Base-by-base conservation (phyloP, 768 basidiomycete species). In the Boletellus sp. region DNA sequence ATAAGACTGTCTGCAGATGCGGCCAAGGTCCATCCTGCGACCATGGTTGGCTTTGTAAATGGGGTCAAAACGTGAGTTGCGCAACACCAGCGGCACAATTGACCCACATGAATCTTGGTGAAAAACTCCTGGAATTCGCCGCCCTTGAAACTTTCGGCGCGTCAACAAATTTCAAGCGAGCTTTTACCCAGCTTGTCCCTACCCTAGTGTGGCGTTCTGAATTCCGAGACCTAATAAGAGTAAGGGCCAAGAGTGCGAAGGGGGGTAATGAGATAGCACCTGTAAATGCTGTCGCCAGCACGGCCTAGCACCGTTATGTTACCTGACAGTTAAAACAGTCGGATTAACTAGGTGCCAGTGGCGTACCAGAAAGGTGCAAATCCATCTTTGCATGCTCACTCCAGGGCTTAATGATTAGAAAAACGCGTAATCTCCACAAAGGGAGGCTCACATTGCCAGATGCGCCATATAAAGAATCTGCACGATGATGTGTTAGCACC, bases 381-480 rank as follows among this genome's bases (percentile, higher is more conserved):
- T 36, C 42, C 22, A 22, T 7, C 3, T 26, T 31, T 53, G 51
- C n/a, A 50, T 49, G 34, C 53, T 50, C 34, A 53, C 58, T 60
- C 38, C 22, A 9, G 15, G 23, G 11, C 15, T 11, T 13, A 16
- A 16, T 1, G 15, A 16, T 53, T 7, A 45, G 42, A 2, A 34
- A 16, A 16, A 7, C 16, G n/a, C 8, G 1, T 1, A 22, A 35
- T 4, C 24, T 2, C 9, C 11, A 33, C 26, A 1, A 19, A 17
- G n/a, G 19, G 20, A 26, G 9, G 28, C 58, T 50, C 42, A 59
- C 58, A 20, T 43, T 51, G 50, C 54, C 54, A 52, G 17, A 60
- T 49, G 17, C 58, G 58, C 58, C 58, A 59, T 24, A 60, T 28
- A 23, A 56, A 60, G 35, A 42, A 56, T 10, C 58, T 59, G 39